Evolutionary conservation across 179 eudicot genomes (phyloP).

Genomic region (Beta macrorhiza): DNA sequence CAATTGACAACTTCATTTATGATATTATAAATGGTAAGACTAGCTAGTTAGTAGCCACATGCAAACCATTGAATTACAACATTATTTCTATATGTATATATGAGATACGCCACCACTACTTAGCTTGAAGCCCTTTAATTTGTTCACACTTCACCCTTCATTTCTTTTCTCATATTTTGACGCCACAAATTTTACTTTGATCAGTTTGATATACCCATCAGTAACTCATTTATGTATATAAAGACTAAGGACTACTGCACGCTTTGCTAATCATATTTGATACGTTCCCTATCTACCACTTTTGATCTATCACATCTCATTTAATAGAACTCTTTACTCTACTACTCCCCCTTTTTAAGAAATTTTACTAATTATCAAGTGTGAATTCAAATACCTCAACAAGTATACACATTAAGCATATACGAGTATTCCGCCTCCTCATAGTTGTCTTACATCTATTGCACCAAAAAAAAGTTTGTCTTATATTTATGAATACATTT

Average conservation of each 20-base stretch:
- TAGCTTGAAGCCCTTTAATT: constrained; percentile 4
- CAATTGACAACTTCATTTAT: constrained; percentile 6
- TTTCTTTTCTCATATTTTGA: not conserved
- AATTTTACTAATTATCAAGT: constrained; percentile 14
- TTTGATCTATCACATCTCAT: constrained; percentile 24
- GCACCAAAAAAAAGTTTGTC: too few species aligned
- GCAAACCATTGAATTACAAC: constrained; percentile 14
- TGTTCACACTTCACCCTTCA: constrained; percentile 15
- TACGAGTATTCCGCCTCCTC: constrained; percentile 2
- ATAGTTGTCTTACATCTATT: not conserved
- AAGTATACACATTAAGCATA: not conserved
- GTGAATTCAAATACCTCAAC: constrained; percentile 16
- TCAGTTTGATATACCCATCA: constrained; percentile 32
- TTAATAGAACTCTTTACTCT: constrained; percentile 17
- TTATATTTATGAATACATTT: too few species aligned
- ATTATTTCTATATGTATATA: not conserved
- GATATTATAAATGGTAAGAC: too few species aligned
- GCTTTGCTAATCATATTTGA: constrained; percentile 26
- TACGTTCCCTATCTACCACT: constrained; percentile 22
- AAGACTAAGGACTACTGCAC: constrained; percentile 25
- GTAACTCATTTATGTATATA: constrained; percentile 27
- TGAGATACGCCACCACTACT: too few species aligned
- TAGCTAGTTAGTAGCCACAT: constrained; percentile 17
- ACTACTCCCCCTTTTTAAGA: constrained; percentile 21
- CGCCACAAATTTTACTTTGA: constrained; percentile 11